A percentile compares a stretch with the other conserved stretches of the same genome.
Conservation (phyloP, 2,329 filamentous ascomycete species). For the Leptodontidium sp. region DNA sequence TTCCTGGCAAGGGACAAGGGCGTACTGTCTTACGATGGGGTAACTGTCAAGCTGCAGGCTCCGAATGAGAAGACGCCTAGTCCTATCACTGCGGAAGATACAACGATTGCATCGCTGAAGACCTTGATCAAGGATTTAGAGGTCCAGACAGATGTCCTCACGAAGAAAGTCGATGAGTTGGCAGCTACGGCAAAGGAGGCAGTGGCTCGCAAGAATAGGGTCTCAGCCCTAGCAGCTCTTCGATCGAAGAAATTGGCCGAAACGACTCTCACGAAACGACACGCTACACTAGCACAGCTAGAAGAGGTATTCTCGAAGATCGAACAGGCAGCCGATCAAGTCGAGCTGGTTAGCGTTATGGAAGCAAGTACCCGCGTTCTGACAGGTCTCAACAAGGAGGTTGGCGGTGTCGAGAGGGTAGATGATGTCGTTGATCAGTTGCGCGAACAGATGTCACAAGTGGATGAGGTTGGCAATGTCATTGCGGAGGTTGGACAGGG, state of each 20-base stretch:
- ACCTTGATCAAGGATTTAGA: conserved; percentile 79
- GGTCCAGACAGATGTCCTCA: conserved; percentile 73
- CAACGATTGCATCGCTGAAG: conserved; percentile 83
- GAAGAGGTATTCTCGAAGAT: conserved; percentile 86
- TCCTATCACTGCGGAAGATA: conserved; percentile 78
- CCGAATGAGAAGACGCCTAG: conserved; percentile 53
- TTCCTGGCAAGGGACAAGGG: conserved; percentile 75
- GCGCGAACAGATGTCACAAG: conserved; percentile 80
- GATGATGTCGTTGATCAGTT: conserved; percentile 79
- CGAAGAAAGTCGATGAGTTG: conserved; percentile 71
- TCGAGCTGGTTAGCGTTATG: conserved; percentile 85
- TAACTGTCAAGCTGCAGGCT: conserved; percentile 77
- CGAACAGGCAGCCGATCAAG: conserved; percentile 84
- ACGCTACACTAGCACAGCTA: conserved; percentile 78
- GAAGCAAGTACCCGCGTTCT: conserved; percentile 78
- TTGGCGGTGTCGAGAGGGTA: conserved; percentile 79
- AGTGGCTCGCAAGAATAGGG: conserved; percentile 74
- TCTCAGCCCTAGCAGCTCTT: conserved; percentile 79
- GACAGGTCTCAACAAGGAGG: conserved; percentile 74
- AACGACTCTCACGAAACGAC: conserved; percentile 73
- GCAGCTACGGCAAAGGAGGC: conserved; percentile 72
- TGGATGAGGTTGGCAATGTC: conserved; percentile 82
- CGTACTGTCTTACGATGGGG: conserved; percentile 65
- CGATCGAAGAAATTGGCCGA: conserved; percentile 86
- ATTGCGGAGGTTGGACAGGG: conserved; percentile 68